Conservation (phyloP, 1,284 basidiomycete species). For the Crepidotus sp. region DNA sequence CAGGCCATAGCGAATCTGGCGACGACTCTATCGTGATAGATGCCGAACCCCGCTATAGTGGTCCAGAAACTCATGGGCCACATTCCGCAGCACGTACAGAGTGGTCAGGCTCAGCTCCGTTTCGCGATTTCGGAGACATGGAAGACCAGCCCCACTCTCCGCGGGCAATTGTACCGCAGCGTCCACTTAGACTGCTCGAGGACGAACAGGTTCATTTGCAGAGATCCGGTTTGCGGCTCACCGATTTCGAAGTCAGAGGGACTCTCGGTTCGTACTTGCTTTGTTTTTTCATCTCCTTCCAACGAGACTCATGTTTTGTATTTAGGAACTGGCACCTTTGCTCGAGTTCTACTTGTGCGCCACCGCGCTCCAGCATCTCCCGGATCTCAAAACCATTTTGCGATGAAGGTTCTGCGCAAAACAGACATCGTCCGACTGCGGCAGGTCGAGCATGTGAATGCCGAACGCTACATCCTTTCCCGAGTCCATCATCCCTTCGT, state of each 20-base stretch:
- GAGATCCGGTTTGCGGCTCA: constrained; percentile 50
- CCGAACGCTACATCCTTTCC: constrained; percentile 92
- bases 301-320: constrained; percentile 8
- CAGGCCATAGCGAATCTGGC: constrained; percentile 32
- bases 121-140: constrained; percentile 20
- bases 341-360: constrained; percentile 80
- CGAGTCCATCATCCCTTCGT: constrained; percentile 76
- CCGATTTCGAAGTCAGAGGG: constrained; percentile 74
- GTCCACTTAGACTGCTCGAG: constrained; percentile 52
- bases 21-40: constrained; percentile 26
- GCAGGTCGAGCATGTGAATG: constrained; percentile 98
- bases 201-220: constrained; percentile 60
- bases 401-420: constrained; percentile 90
- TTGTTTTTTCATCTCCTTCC: constrained; percentile 10
- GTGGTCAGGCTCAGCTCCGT: constrained; percentile 11
- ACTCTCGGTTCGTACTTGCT: constrained; percentile 50
- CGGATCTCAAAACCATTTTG: constrained; percentile 63
- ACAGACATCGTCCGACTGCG: constrained; percentile 91
- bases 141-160: constrained; percentile 19
- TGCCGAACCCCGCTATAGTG: constrained; percentile 24
- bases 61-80: constrained; percentile 18
- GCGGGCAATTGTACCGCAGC: constrained; percentile 26
- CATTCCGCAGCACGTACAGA: constrained; percentile 12
- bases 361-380: constrained; percentile 43
- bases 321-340: constrained; percentile 91